Evolutionary conservation across 345 rosid genomes (phyloP), one percentile per base, ranked within the genome.

Genomic region (Rhodamnia argentea): DNA sequence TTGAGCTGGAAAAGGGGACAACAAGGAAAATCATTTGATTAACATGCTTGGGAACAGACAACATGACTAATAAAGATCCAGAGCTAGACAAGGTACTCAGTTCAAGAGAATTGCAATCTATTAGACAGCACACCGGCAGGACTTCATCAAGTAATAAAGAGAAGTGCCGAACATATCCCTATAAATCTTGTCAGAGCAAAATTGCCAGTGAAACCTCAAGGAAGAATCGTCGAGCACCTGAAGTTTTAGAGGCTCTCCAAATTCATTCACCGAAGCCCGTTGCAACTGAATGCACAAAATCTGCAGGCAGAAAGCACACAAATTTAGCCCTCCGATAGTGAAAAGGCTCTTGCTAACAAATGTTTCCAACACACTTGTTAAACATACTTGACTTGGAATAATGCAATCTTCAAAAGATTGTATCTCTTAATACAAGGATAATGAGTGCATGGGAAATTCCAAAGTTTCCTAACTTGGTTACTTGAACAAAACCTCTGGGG

Each of bases 211-310:
- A 74, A 84, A 82, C 58, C 57, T 51, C 42, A 82, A 82, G 83
- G 60, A 26, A 14, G 27, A 82, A 82, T 82, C 76, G 22, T 87
- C 26, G 42, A 50, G n/a, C 87, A 96, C 99, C 97, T 91, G 88
- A 60, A 94, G 92, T 92, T 97, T 97, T 52, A 91, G 87, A 13
- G 90, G 90, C 83, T 96, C 96, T 85, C 98, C 98, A 58, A 86
- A 89, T 89, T 56, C 91, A 90, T 91, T 90, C 32, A 93, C 82
- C 1, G 94, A 90, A 90, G 91, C 98, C 52, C 97, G 94, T 87
- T 95, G 96, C 86, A 95, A 87, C 83, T 97, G 98, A 92, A 97
- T 85, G 91, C 97, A 96, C 29, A 97, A 91, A 88, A 96, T 94
- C 99, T 97, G 97, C 84, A 89, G 82, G 86, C 56, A 82, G 76